Conservation (phyloP, 2,329 filamentous ascomycete species). For the Epichloe sylvatica region DNA sequence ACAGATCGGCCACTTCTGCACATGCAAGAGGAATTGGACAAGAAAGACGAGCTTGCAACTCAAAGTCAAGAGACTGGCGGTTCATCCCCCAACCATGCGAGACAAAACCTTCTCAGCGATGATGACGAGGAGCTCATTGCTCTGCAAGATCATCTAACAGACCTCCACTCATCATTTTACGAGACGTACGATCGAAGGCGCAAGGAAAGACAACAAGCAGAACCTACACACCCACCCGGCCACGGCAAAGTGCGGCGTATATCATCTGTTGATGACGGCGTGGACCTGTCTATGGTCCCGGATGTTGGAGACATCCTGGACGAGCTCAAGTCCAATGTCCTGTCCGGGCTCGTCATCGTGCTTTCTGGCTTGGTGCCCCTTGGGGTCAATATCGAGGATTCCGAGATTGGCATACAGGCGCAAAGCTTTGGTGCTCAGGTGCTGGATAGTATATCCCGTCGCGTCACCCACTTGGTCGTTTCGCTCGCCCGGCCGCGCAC, state of each 20-base stretch:
- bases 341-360: constrained; percentile 64
- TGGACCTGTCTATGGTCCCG: constrained; percentile 47
- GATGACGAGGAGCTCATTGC: constrained; percentile 71
- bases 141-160: constrained; percentile 61
- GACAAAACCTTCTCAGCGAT: constrained; percentile 72
- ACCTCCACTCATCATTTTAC: constrained; percentile 70
- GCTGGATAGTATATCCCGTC: constrained; percentile 40
- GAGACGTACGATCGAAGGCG: constrained; percentile 57
- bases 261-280: constrained; percentile 24
- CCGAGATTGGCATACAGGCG: constrained; percentile 79
- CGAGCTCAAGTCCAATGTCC: constrained; percentile 60
- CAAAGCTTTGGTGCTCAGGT: constrained; percentile 68
- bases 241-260: constrained; percentile 19
- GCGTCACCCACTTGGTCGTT: constrained; percentile 62
- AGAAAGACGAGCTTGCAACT: constrained; percentile 43
- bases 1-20: constrained; percentile 80
- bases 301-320: constrained; percentile 81
- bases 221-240: constrained; percentile 21
- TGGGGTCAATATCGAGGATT: constrained; percentile 61
- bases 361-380: constrained; percentile 84
- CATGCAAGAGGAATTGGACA: constrained; percentile 82
- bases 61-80: constrained; percentile 14
- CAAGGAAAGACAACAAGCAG: constrained; percentile 20
- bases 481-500: constrained; percentile 61
- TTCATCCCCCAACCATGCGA: constrained; percentile 24